Percentiles rank a stretch among this genome's conserved stretches.
Conservation (phyloP, 768 basidiomycete genomes). For the Tephrocybe sp. region DNA sequence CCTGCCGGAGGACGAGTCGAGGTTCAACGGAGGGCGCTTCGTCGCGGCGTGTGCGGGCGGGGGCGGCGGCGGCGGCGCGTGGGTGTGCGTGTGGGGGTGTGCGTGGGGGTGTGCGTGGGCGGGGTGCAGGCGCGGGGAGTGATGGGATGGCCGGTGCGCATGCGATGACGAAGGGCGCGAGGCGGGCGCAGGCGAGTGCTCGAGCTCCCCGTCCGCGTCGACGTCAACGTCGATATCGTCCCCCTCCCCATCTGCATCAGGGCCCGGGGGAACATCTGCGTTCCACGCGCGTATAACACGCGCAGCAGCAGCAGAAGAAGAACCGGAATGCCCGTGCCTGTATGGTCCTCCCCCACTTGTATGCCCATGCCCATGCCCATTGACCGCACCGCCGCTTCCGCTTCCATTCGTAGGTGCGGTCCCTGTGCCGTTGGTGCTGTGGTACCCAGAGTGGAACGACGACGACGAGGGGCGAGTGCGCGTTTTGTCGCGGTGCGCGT, state of each 20-base stretch:
- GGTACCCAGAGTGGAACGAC: background rate
- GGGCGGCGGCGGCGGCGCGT: background rate
- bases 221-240: constrained; percentile 23
- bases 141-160: background rate
- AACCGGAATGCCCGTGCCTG: background rate
- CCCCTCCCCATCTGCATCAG: background rate
- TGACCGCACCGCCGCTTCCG: no score
- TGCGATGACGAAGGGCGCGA: constrained; percentile 3
- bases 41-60: constrained; percentile 18
- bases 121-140: background rate
- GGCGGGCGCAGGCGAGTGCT: background rate
- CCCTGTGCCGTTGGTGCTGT: background rate
- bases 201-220: constrained; percentile 28
- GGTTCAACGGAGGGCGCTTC: constrained; percentile 4
- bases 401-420: no score
- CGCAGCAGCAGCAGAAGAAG: no score
- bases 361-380: background rate
- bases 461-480: no score
- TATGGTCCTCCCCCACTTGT: no score
- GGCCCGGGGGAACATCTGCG: background rate
- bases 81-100: constrained; percentile 5
- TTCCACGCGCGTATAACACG: constrained; percentile 10
- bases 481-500: no score
- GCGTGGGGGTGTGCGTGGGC: background rate
- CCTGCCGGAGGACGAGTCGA: constrained; percentile 59